A percentile compares a stretch with the other conserved stretches of the same genome.
These are phyloP conservation scores for Sicyos edulis DNA, from an alignment of 306 rosid species.

Conservation along the genomic window DNA sequence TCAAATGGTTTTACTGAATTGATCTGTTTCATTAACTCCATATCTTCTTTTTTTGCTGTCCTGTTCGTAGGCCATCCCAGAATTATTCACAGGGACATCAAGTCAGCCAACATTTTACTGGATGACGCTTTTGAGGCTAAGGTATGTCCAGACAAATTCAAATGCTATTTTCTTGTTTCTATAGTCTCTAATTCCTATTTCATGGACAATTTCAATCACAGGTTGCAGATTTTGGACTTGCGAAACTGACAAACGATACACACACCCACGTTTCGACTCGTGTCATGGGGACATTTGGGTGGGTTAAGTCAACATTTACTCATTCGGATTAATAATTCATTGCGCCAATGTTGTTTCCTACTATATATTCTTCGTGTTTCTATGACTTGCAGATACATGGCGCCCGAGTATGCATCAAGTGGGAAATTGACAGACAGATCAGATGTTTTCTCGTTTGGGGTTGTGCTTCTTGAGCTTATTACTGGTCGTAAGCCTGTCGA, in stretches of 20 bases:
- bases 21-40: neutral
- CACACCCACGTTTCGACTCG: slow-evolving; percentile 85
- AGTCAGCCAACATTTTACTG: slow-evolving; percentile 80
- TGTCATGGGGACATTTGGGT: slow-evolving; percentile 99
- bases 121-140: slow-evolving; percentile 73
- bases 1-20: neutral
- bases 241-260: slow-evolving; percentile 63
- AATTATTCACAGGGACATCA: slow-evolving; percentile 91
- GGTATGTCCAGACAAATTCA: slow-evolving; percentile 28
- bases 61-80: slow-evolving; percentile 76
- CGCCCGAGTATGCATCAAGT: slow-evolving; percentile 30
- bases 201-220: slow-evolving; percentile 30
- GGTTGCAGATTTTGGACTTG: slow-evolving; percentile 98
- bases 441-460: slow-evolving; percentile 94
- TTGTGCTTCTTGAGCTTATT: slow-evolving; percentile 78
- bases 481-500: slow-evolving; percentile 92
- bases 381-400: slow-evolving; percentile 41
- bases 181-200: slow-evolving; percentile 24
- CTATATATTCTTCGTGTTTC: neutral
- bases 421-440: slow-evolving; percentile 94
- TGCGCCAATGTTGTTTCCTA: neutral
- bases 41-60: slow-evolving; percentile 13
- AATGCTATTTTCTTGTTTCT: slow-evolving; percentile 2
- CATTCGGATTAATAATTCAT: neutral
- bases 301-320: slow-evolving; percentile 21